Conservation (phyloP, 108 stramenopile genomes). For the Nitzschia putrida region DNA sequence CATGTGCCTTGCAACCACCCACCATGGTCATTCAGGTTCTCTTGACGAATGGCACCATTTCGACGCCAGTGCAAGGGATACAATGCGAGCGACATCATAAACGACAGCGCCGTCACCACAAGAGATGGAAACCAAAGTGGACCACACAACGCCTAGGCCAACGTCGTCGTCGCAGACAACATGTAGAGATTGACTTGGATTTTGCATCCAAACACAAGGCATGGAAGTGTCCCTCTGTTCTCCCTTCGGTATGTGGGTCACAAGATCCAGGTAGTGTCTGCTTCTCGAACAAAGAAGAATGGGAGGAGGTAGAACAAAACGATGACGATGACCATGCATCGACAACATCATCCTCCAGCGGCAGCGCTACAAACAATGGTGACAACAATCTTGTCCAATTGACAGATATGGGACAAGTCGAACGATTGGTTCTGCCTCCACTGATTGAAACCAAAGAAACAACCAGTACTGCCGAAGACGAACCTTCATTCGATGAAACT, state of each 20-base stretch:
- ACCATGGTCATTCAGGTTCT: slow-evolving; percentile 25
- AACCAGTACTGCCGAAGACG: background rate
- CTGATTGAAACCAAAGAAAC: slow-evolving; percentile 8
- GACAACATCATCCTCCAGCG: background rate
- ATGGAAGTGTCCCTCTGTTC: background rate
- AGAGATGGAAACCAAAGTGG: background rate
- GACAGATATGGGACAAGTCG: background rate
- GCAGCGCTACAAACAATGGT: background rate
- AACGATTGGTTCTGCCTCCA: background rate
- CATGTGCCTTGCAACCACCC: slow-evolving; percentile 43
- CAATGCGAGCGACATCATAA: background rate
- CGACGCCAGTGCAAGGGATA: background rate
- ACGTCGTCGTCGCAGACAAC: background rate
- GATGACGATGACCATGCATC: background rate
- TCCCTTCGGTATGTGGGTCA: background rate
- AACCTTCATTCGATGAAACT: background rate
- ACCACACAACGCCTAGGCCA: background rate
- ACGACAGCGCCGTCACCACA: background rate
- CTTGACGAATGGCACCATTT: slow-evolving; percentile 5
- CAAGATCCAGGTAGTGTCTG: background rate
- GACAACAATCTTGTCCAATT: background rate
- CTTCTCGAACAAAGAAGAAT: background rate
- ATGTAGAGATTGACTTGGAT: background rate
- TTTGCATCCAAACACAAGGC: background rate
- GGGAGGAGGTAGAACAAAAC: too few relatives aligned